Conservation (phyloP, 2,329 filamentous ascomycete species). For the Monosporascus ibericus region DNA sequence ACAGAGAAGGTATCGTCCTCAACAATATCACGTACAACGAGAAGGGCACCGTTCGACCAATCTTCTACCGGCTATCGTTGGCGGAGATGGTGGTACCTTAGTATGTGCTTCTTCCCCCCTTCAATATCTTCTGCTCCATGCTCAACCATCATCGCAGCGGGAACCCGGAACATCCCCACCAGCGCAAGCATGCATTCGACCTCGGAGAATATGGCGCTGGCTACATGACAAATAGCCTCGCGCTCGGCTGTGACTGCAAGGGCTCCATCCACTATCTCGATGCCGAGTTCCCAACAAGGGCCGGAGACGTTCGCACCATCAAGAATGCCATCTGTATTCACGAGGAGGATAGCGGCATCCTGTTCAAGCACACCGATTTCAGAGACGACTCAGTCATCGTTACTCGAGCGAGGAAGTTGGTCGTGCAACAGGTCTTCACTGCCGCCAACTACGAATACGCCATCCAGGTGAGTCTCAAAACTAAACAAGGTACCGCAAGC, state of each 20-base stretch:
- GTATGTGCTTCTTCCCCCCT: conserved; percentile 22
- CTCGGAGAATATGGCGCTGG: conserved; percentile 76
- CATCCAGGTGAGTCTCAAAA: conserved; percentile 29
- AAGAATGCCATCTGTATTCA: conserved; percentile 96
- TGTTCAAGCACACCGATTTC: conserved; percentile 95
- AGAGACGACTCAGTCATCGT: conserved; percentile 82
- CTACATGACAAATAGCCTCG: conserved; percentile 76
- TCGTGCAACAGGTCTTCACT: conserved; percentile 89
- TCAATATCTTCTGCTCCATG: background rate
- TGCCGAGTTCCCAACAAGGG: conserved; percentile 73
- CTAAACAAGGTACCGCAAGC: background rate
- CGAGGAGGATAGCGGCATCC: conserved; percentile 84
- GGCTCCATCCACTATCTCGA: conserved; percentile 89
- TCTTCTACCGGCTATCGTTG: conserved; percentile 85
- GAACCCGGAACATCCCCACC: conserved; percentile 73
- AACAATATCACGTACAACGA: conserved; percentile 90
- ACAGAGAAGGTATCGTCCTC: conserved; percentile 83
- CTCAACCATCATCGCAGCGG: conserved; percentile 35
- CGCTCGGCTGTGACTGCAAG: conserved; percentile 80
- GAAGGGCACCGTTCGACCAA: conserved; percentile 66
- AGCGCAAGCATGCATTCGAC: conserved; percentile 77
- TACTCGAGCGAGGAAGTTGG: conserved; percentile 76
- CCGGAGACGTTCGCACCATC: conserved; percentile 70
- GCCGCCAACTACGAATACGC: conserved; percentile 93
- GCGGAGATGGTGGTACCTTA: conserved; percentile 94